Evolutionary conservation across 1,284 basidiomycete species (phyloP), one percentile per base, ranked within the genome.

Genomic region (Xerocomus minutiporus): DNA sequence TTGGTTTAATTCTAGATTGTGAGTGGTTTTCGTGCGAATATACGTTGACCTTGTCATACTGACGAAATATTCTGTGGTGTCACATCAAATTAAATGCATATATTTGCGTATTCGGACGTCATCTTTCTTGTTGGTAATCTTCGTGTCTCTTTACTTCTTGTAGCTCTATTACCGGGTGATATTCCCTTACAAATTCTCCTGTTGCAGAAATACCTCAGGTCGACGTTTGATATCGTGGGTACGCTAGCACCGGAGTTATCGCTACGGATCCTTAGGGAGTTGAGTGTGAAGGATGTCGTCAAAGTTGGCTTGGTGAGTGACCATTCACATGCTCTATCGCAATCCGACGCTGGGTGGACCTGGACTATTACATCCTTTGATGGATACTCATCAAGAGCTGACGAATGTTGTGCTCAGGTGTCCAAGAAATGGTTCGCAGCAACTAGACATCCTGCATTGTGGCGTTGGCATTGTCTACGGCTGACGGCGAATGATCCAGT

Each of bases 141-240:
- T 47, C 28, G 31, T 39, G 42, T 34, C 48, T 23, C 13, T 40
- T 44, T 31, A 17, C 31, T 35, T 43, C 3, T 11, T 48, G 28
- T 36, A 83, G 83, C 85, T 9, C 82, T 83, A 66, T 74, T 88
- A 57, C 88, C 88, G 1, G 88, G 87, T 36, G 88, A 91, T 60
- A 88, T 91, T 42, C 80, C 80, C 8, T 76, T 83, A 32, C 89
- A 83, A 68, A 91, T 93, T 45, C 76, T 86, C 0, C 78, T 92
- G 5, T 79, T 96, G 17, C 83, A 93, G 67, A 88, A 88, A 67
- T 93, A 93, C 60, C 79, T 83, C 43, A 83, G 80, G 59, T 84
- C 83, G 23, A 88, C 89, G 6, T 88, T 88, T 61, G 93, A 95
- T 61, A 79, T 95, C 48, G 73, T 95, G 35, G 86, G 86, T 11